Conservation (phyloP, 2,329 filamentous ascomycete species). For the Microthyrium microscopicum region DNA sequence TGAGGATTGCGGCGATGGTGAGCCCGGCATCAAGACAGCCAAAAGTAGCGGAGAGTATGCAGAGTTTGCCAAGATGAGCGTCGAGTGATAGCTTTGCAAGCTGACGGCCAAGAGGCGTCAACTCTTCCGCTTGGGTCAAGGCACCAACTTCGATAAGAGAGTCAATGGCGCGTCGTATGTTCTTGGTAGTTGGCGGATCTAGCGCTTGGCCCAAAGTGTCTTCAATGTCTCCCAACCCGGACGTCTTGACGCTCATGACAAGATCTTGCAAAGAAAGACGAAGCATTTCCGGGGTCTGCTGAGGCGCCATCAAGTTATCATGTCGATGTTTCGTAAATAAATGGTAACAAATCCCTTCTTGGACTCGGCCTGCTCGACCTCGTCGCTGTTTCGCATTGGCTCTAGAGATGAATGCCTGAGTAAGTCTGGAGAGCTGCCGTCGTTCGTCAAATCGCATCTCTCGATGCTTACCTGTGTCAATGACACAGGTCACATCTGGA, state of each 20-base stretch:
- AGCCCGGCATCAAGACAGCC: conserved; percentile 82
- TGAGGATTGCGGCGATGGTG: conserved; percentile 82
- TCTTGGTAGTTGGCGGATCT: conserved; percentile 79
- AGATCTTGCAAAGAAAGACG: conserved; percentile 86
- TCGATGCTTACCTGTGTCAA: conserved; percentile 92
- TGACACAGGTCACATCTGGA: conserved; percentile 89
- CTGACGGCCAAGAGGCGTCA: conserved; percentile 75
- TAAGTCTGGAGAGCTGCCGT: conserved; percentile 72
- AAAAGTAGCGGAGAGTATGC: conserved; percentile 73
- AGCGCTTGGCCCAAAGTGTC: conserved; percentile 74
- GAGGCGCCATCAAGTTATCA: conserved; percentile 67
- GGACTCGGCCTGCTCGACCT: conserved; percentile 86
- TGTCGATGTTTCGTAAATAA: conserved; percentile 83
- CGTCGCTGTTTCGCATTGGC: conserved; percentile 92
- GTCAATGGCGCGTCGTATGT: conserved; percentile 83
- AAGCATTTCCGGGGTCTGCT: conserved; percentile 93
- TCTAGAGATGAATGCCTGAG: conserved; percentile 88
- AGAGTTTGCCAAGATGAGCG: conserved; percentile 86
- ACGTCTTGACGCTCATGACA: conserved; percentile 92
- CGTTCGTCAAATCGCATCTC: conserved; percentile 95
- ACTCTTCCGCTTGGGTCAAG: conserved; percentile 60
- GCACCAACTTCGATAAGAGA: conserved; percentile 87
- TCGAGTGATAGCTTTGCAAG: conserved; percentile 80
- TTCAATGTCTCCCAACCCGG: conserved; percentile 86
- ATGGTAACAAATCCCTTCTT: conserved; percentile 89